Evolutionary conservation across 192 early-diverging fungal species (phyloP), one percentile per base, ranked within the genome.

Genomic region (Podila clonocystis): DNA sequence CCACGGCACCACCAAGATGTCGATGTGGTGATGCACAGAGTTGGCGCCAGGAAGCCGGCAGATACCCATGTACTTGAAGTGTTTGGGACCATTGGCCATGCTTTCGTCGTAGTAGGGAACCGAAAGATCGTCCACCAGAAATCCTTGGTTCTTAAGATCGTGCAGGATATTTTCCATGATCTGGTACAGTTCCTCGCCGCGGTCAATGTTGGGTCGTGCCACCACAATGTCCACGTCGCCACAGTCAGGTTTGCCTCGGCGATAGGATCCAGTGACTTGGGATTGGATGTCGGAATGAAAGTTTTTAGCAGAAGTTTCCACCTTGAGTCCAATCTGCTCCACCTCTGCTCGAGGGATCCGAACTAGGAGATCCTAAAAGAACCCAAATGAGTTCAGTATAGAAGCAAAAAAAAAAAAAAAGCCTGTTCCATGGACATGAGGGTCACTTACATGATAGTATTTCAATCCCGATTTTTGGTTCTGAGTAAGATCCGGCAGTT

Each of bases 191-290:
- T 70, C 70, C 20, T 72, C 72, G 11, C 72, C 70, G 45, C 62
- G 28, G 70, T 84, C 68, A 22, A 75, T 65, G 38, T 82, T 49
- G 2, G 71, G 67, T 15, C 82, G 36, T 2, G 82, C 73, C 3
- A 85, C 65, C 5, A 85, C 72, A 61, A 85, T 77, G 34, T 85
- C 84, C 24, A 85, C 67, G 36, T 85, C 84, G 0, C 84, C 84
- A 63, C 79, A 83, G 13, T 75, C 74, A 1, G 34, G 82, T 31
- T 82, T 24, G 24, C 82, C 82, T 0, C 84, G 72, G 4, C 84
- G 72, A 45, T 85, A 85, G 11, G 79, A 82, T 49, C 84, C 84
- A 17, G 73, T 75, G 34, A 84, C 74, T 30, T 60, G 72, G 6
- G 36, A 64, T 31, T 76, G 28, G 48, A 85, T 82, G 12, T 84